Base-by-base conservation (phyloP, 192 early-diverging fungal species). In the Thoreauomyces humboldtii region DNA sequence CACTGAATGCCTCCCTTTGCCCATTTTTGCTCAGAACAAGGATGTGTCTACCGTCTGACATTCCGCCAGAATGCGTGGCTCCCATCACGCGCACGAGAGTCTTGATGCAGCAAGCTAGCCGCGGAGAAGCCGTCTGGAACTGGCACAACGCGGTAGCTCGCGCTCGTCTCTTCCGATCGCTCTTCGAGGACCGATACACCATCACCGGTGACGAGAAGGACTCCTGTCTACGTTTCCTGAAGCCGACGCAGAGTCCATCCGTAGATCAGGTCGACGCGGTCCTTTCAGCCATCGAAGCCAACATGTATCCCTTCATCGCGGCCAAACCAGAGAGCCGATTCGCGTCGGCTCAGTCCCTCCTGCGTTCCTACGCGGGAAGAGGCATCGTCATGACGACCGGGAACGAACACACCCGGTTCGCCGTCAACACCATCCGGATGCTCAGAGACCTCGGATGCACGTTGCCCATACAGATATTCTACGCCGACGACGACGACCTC, bases 381-480 rank as follows among this genome's bases (percentile, higher is more conserved):
- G 50, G 50, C 27, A 52, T 52, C 50, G 50, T 52, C 4, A 52
- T 52, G 50, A 52, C 50, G 50, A 52, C 50, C 2, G 50, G 50
- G 9, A 52, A 61, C 27, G 59, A 36, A 37, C 66, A 69, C 41
- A 38, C 35, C 2, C 4, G 29, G 12, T 38, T 60, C 31, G 66
- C 66, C 25, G 21, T 57, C 9, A 56, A 55, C 48, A 43, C 55
- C 21, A 61, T 61, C 58, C 6, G 12, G 17, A 22, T 15, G 3
- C 7, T 69, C 3, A 43, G 66, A 1, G 0, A 12, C 4, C n/a
- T 69, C 19, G 34, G 34, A 21, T 66, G 35, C 44, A 4, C 41
- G 5, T 60, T 89, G 22, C 87, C 85, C 0, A 84, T 89, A 52
- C 76, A 88, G 41, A 34, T 88, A 2, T 83, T 82, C 53, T 77